Percentiles rank a stretch among this genome's conserved stretches.
These are phyloP conservation scores for Globisporangium nagaii DNA, from an alignment of 352 stramenopile genomes.

Conservation along the genomic window DNA sequence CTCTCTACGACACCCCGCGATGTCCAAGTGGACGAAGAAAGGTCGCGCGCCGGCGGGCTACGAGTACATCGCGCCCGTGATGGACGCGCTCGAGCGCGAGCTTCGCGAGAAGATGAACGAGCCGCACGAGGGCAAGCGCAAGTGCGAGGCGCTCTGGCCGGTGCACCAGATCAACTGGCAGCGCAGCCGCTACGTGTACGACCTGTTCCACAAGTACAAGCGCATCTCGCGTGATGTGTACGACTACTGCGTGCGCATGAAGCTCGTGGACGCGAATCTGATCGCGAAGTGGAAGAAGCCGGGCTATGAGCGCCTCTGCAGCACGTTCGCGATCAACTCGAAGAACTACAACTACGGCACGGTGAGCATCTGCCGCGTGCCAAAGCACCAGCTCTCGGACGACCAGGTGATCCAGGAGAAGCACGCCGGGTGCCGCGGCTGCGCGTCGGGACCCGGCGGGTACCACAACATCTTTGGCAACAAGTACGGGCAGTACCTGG, in stretches of 20 bases:
- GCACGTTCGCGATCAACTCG: constrained; percentile 98
- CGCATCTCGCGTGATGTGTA: constrained; percentile 95
- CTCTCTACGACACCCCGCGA: too few relatives aligned
- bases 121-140: constrained; percentile 95
- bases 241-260: constrained; percentile 95
- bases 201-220: constrained; percentile 98
- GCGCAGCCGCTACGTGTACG: constrained; percentile 97
- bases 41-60: constrained; percentile 90
- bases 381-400: constrained; percentile 89
- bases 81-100: constrained; percentile 96
- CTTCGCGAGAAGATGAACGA: constrained; percentile 97
- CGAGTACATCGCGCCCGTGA: constrained; percentile 92
- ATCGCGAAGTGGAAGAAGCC: constrained; percentile 99
- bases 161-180: constrained; percentile 99
- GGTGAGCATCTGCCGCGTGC: constrained; percentile 97
- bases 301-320: constrained; percentile 98
- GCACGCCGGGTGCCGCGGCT: constrained; percentile 96
- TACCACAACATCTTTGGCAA: constrained; percentile 99
- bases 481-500: constrained; percentile 99
- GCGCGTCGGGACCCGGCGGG: constrained; percentile 90
- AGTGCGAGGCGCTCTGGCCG: constrained; percentile 97
- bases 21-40: constrained; percentile 88
- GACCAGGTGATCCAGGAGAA: constrained; percentile 88
- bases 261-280: constrained; percentile 94
- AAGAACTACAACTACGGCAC: constrained; percentile 99